phyloP scores from a whole-genome alignment of 345 rosid genomes.

The Citrus inodora region DNA sequence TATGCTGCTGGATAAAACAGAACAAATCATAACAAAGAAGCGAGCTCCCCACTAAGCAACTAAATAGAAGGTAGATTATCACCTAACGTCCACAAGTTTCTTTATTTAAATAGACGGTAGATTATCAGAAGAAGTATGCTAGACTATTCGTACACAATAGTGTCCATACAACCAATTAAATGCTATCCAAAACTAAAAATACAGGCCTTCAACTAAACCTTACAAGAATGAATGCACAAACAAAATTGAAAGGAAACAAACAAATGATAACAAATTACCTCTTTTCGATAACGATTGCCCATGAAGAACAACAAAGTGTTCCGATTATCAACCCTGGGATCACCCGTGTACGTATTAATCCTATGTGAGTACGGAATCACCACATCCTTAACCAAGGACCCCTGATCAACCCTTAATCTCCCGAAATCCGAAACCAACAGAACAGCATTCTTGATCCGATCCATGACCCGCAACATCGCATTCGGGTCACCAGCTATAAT shows the following conservation, averaged over 20 bases:
- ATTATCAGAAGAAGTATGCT: not conserved
- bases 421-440: slow-evolving; percentile 83
- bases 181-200: not conserved
- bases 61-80: not conserved
- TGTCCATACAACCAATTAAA: not conserved
- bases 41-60: not conserved
- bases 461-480: slow-evolving; percentile 64
- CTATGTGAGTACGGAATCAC: slow-evolving; percentile 88
- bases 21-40: not conserved
- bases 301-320: slow-evolving; percentile 84
- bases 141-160: not conserved
- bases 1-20: not conserved
- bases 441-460: slow-evolving; percentile 62
- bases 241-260: not conserved
- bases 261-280: slow-evolving; percentile 36
- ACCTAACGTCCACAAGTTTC: not conserved
- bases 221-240: not conserved
- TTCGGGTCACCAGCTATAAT: slow-evolving; percentile 90
- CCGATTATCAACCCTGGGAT: slow-evolving; percentile 54
- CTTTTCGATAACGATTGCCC: slow-evolving; percentile 96
- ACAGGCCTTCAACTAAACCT: not conserved
- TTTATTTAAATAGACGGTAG: not conserved
- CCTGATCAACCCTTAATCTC: slow-evolving; percentile 75
- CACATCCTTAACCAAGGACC: slow-evolving; percentile 86
- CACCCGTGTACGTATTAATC: slow-evolving; percentile 66